phyloP scores from a whole-genome alignment of 2,329 filamentous ascomycete species.

The Lachnellula hyalina region DNA sequence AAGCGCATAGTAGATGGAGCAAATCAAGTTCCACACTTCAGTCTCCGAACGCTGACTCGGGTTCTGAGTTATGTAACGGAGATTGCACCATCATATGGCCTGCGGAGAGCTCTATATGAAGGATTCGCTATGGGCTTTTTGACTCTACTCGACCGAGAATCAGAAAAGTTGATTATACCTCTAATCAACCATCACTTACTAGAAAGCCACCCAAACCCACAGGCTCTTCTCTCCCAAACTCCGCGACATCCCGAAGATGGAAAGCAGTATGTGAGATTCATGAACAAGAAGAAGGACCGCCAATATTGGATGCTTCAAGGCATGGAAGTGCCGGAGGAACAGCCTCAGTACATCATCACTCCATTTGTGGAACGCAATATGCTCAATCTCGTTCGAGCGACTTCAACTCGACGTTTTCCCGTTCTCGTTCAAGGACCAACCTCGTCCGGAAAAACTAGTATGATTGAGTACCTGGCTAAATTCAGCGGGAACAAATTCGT shows the following conservation, averaged over 20 bases:
- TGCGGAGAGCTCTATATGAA: conserved; percentile 84
- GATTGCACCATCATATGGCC: conserved; percentile 75
- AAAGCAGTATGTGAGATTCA: conserved; percentile 73
- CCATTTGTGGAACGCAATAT: conserved; percentile 93
- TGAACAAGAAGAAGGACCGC: conserved; percentile 55
- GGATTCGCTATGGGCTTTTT: conserved; percentile 98
- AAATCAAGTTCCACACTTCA: conserved; percentile 95
- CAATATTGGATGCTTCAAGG: conserved; percentile 91
- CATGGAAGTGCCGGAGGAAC: conserved; percentile 57
- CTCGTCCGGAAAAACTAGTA: conserved; percentile 96
- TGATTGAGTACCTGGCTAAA: conserved; percentile 98
- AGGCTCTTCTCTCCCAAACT: conserved; percentile 70
- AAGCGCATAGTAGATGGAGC: conserved; percentile 90
- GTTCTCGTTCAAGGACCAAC: conserved; percentile 95
- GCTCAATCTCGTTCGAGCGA: conserved; percentile 87
- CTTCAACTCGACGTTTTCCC: conserved; percentile 86
- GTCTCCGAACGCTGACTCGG: conserved; percentile 85
- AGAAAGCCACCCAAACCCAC: conserved; percentile 60
- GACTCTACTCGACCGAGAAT: conserved; percentile 77
- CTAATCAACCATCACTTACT: conserved; percentile 78
- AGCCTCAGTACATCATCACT: conserved; percentile 92
- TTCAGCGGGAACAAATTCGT: conserved; percentile 96
- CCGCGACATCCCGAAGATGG: conserved; percentile 74
- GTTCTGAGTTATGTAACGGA: conserved; percentile 84
- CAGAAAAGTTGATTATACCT: conserved; percentile 72